Evolutionary conservation across 2,329 filamentous ascomycete genomes (phyloP), one percentile per base, ranked within the genome.

Genomic region (Sporothrix globosa): DNA sequence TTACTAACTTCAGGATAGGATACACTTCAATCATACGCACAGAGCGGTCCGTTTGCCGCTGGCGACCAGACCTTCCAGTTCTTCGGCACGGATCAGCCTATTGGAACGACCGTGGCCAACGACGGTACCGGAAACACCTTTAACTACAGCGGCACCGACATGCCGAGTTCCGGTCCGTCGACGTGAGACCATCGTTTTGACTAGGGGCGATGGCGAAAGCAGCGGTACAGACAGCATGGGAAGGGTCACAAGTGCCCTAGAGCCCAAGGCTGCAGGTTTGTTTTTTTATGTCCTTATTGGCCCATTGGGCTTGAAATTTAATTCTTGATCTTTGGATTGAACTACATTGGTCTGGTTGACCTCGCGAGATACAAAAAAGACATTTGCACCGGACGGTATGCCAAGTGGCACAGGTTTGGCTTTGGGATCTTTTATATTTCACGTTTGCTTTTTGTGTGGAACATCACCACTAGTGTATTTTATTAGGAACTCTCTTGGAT

Each of bases 1-100:
- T 21, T 9, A 9, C 44, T 68, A 19, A 50, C 46, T 53, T 39
- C 11, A 72, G 48, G 4, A 24, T 68, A 88, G 86, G 83, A 83
- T 56, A 83, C 84, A 14, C 84, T 88, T 63, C 86, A 88, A 72
- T 87, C 83, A 67, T 88, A 85, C 72, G 82, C 86, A 0, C 86
- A 88, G 68, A 83, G 78, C n/a, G 82, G 84, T 17, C 83, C 82
- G 54, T 88, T 85, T 81, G 84, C 82, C 34, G 78, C 81, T 50
- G 44, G 11, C 2, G 85, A 87, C 44, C 83, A 84, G 70, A 81
- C 82, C 19, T 85, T 87, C 74, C 82, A 84, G 68, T 82, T 87
- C 72, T 87, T 86, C 72, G 70, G 48, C 14, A 2, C 54, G 0
- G 73, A 72, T 3, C 68, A 67, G 17, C 61, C 69, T 21, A 17